These are phyloP conservation scores for Taiwanofungus camphoratus DNA, from an alignment of 1,284 basidiomycete genomes.

Conservation along the genomic window DNA sequence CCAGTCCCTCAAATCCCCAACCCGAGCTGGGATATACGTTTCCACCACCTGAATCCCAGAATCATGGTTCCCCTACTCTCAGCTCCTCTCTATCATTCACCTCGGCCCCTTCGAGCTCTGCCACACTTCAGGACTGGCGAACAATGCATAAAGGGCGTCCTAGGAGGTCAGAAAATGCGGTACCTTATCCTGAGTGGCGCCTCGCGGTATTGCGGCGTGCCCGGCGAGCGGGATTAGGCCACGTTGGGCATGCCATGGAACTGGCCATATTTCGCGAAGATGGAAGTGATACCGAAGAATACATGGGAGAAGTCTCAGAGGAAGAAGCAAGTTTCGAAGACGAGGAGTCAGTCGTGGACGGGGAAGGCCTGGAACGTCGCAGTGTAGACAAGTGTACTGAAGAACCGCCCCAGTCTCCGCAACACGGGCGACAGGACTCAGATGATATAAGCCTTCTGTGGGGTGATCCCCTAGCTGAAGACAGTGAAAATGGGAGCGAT, in stretches of 20 bases:
- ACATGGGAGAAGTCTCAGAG: slow-evolving; percentile 15
- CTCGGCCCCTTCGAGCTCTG: slow-evolving; percentile 6
- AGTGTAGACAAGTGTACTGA: not conserved
- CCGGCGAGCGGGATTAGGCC: slow-evolving; percentile 48
- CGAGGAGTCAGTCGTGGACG: not conserved
- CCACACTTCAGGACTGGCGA: slow-evolving; percentile 6
- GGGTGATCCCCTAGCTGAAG: slow-evolving; percentile 14
- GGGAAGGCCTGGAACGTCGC: not conserved
- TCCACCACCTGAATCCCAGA: slow-evolving; percentile 4
- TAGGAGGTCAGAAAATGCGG: slow-evolving; percentile 14
- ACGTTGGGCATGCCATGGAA: slow-evolving; percentile 46
- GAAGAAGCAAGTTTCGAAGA: not conserved
- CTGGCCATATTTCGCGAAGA: slow-evolving; percentile 36
- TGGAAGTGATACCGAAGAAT: slow-evolving; percentile 11
- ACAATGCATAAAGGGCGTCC: slow-evolving; percentile 4
- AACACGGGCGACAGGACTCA: not conserved
- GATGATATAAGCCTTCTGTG: not conserved
- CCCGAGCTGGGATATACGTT: slow-evolving; percentile 2
- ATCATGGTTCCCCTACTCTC: not conserved
- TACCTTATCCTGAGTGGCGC: slow-evolving; percentile 64
- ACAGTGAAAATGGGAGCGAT: slow-evolving; percentile 23
- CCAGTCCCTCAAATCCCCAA: slow-evolving; percentile 1
- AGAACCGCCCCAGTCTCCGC: not conserved
- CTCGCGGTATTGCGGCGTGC: slow-evolving; percentile 41
- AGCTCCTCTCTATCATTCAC: slow-evolving; percentile 4